Base-by-base conservation (phyloP, 257 asterid genomes). In the Cinchona pubescens region DNA sequence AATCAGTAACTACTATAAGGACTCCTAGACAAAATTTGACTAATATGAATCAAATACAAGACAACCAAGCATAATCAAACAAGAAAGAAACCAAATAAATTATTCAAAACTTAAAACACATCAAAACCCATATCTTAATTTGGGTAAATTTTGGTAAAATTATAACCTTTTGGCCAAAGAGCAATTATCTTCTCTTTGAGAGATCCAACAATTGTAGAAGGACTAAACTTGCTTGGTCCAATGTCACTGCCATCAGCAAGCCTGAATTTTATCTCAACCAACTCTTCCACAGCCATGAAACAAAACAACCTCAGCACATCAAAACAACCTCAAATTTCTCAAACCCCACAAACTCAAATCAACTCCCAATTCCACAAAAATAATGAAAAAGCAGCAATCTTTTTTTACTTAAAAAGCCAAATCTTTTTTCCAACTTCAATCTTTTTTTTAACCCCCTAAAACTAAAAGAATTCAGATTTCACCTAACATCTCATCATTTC, bases 201-300 rank as follows among this genome's bases (percentile, higher is more conserved):
- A 83, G 93, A 86, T 69, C 84, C 83, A 60, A 93, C 98, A 72
- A 94, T 83, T 53, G 91, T 86, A 80, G 82, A 81, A 73, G 87
- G 86, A 75, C 79, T 83, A 82, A 85, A 91, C 87, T 90, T 88
- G 91, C 76, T 88, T 25, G 98, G 98, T 70, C 98, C 98, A 80
- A 93, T 91, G 62, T 93, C 98, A 88, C 88, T 87, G 69, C 96
- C 97, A 86, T 93, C 98, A 79, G 93, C 95, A 79, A 93, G 97
- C 87, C 98, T 90, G 85, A 93, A 93, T 85, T 90, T 93, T 81
- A 93, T 82, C 51, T 91, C 95, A 75, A 93, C 87, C 89, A 91
- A 86, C 79, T 93, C 98, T 83, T 88, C 91, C 79, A 73, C 90
- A 87, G 94, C 96, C 98, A 93, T 93, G 53, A 15, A 76, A 71